Conservation (phyloP, 2,329 filamentous ascomycete species). For the Clathrospora elynae region DNA sequence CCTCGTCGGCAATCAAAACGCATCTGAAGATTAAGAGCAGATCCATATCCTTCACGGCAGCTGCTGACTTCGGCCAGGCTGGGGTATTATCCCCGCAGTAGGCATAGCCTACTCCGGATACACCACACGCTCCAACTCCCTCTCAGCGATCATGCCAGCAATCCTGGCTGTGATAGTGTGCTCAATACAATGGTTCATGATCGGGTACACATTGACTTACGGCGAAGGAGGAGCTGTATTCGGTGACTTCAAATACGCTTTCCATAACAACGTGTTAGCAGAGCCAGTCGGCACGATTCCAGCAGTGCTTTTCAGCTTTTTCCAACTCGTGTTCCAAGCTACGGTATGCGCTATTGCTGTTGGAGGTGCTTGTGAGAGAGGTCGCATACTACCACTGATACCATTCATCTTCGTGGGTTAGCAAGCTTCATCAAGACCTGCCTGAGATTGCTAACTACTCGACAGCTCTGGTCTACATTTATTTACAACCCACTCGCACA, state of each 20-base stretch:
- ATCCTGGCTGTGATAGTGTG: constrained; percentile 56
- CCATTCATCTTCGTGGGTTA: constrained; percentile 53
- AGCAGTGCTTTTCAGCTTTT: constrained; percentile 58
- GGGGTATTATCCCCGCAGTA: constrained; percentile 59
- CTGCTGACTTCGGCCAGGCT: constrained; percentile 38
- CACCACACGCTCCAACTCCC: constrained; percentile 55
- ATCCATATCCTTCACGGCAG: background rate
- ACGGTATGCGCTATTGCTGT: constrained; percentile 59
- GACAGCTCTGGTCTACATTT: constrained; percentile 56
- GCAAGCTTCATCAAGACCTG: background rate
- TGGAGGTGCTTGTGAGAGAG: constrained; percentile 56
- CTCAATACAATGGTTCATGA: constrained; percentile 57
- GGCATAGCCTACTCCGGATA: constrained; percentile 59
- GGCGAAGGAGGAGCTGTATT: constrained; percentile 54
- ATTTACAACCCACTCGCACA: constrained; percentile 56
- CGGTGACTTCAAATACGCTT: constrained; percentile 53
- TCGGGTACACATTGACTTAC: constrained; percentile 58
- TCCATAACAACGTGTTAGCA: constrained; percentile 54
- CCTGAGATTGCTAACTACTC: background rate
- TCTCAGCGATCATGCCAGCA: constrained; percentile 57
- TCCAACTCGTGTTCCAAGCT: constrained; percentile 58
- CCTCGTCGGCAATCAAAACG: background rate
- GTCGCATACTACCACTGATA: constrained; percentile 53
- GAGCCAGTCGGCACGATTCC: constrained; percentile 58
- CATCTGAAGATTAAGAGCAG: background rate